These are phyloP conservation scores for Colletotrichum brevisporum DNA, from an alignment of 2,329 filamentous ascomycete genomes.

Conservation along the genomic window DNA sequence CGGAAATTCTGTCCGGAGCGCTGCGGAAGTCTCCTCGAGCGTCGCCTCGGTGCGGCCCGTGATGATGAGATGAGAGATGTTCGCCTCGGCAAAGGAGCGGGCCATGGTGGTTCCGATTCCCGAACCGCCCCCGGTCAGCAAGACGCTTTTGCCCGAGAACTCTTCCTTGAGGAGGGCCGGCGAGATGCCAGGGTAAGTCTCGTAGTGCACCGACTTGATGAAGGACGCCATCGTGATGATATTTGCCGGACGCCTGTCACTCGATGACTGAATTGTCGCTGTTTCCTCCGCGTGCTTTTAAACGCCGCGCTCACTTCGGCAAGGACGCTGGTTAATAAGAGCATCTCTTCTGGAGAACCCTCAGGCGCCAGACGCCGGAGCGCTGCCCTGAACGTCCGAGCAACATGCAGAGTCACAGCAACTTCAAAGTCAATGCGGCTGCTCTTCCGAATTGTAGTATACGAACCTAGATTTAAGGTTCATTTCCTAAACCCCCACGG, in stretches of 20 bases:
- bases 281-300: too few species aligned
- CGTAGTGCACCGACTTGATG: constrained; percentile 13
- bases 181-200: constrained; percentile 13
- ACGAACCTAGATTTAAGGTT: too few species aligned
- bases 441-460: too few species aligned
- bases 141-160: constrained; percentile 61
- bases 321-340: too few species aligned
- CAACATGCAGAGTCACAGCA: too few species aligned
- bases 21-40: constrained; percentile 1
- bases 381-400: too few species aligned
- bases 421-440: too few species aligned
- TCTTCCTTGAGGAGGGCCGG: constrained; percentile 14
- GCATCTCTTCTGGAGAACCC: too few species aligned
- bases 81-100: constrained; percentile 63
- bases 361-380: too few species aligned
- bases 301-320: too few species aligned
- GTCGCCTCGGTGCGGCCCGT: constrained; percentile 53
- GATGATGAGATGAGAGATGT: constrained; percentile 54
- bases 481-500: too few species aligned
- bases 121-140: constrained; percentile 77
- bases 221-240: constrained; percentile 12
- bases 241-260: neutral
- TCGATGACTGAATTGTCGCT: too few species aligned
- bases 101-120: constrained; percentile 78
- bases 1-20: constrained; percentile 1